Base-by-base conservation (phyloP, 2,329 filamentous ascomycete genomes). In the Macroventuria anomochaeta region DNA sequence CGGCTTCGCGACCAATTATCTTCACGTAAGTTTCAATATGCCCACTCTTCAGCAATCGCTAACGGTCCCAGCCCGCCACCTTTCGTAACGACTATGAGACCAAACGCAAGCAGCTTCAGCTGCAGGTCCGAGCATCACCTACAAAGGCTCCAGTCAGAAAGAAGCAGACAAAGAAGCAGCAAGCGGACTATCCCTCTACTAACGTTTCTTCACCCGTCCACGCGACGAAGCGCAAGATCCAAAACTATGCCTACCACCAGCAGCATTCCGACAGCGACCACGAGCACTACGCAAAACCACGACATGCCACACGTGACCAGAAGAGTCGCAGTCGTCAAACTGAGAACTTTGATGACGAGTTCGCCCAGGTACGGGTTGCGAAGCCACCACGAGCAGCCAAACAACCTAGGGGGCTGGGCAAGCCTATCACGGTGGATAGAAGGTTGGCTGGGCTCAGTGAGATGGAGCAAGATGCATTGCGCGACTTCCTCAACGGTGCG, bases 1-100 rank as follows among this genome's bases (percentile, higher is more conserved):
- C 39, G 84, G 85, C 4, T 93, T 96, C 70, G 84, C 90, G 1
- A 84, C 86, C 46, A 86, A 89, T 61, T 96, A 97, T 69, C 80
- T 92, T 40, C 76, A 79, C 53, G 86, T 88, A 78, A 77, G 83
- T 71, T 13, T 21, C 63, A n/a, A n/a, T 49, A 3, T 10, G 2
- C 10, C 10, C 7, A 42, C 31, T 15, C 7, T 15, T 13, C 21
- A 3, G 12, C 28, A 18, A 2, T 15, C 20, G 46, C 62, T 72
- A 53, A 73, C 34, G 11, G 11, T n/a, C 25, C n/a, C 56, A 76
- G 69, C 71, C 78, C 36, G 80, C 78, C 10, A 61, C 53, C n/a
- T 79, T 77, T 32, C 76, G 76, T 46, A 65, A 72, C 13, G 77
- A 81, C 13, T 85, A 82, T 59, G 64, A 61, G 38, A 64, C 56